These are phyloP conservation scores for Leptographium radiaticola DNA, from an alignment of 2,329 filamentous ascomycete genomes.

Conservation along the genomic window DNA sequence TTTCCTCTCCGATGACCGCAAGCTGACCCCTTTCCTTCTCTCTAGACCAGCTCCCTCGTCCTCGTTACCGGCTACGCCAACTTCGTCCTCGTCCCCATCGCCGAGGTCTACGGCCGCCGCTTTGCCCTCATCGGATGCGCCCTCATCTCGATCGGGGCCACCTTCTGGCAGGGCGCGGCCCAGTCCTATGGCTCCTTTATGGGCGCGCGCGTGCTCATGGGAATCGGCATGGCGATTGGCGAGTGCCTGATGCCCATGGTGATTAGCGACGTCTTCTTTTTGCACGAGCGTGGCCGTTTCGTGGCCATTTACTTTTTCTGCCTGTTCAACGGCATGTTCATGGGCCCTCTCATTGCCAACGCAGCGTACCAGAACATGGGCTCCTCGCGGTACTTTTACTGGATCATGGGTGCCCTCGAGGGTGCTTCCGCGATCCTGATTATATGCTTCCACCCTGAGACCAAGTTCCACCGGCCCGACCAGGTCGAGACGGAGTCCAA, in stretches of 20 bases:
- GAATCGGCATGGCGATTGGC: constrained; percentile 46
- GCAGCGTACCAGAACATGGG: too few species aligned
- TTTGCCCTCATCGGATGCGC: constrained; percentile 19
- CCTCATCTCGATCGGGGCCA: constrained; percentile 25
- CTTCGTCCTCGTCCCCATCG: constrained; percentile 20
- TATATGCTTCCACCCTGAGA: too few species aligned
- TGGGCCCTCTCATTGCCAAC: neutral
- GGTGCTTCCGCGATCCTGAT: too few species aligned
- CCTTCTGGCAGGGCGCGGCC: constrained; percentile 40
- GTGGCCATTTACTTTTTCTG: constrained; percentile 31
- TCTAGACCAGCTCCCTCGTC: too few species aligned
- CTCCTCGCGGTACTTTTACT: too few species aligned
- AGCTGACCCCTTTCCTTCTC: too few species aligned
- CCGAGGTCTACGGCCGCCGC: constrained; percentile 20
- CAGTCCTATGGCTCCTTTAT: constrained; percentile 47
- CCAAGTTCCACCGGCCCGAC: too few species aligned
- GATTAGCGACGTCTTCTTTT: constrained; percentile 42
- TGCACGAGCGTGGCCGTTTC: constrained; percentile 38
- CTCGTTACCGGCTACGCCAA: constrained; percentile 23
- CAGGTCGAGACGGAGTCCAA: too few species aligned
- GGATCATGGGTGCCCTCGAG: too few species aligned
- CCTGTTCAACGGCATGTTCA: too few species aligned
- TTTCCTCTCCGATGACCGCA: too few species aligned
- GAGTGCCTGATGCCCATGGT: constrained; percentile 50
- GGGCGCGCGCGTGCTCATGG: constrained; percentile 48